Percentiles rank a stretch among this genome's conserved stretches.
Conservation (phyloP, 2,329 filamentous ascomycete genomes). For the Aspergillus thermomutatus region DNA sequence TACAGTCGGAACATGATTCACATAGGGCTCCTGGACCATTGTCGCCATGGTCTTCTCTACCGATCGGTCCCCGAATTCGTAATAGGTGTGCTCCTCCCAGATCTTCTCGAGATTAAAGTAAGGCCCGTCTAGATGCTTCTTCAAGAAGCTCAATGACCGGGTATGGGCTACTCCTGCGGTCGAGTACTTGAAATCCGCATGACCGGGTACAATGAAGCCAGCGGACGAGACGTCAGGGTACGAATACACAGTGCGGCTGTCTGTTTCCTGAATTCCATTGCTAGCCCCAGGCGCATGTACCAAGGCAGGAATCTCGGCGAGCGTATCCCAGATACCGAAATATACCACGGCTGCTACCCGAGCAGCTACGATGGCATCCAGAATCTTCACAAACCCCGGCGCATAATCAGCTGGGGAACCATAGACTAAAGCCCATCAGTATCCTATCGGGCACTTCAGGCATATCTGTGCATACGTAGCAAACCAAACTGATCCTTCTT, state of each 20-base stretch:
- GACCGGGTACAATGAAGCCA: conserved; percentile 51
- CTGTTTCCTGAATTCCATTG: background rate
- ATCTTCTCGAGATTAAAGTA: conserved; percentile 72
- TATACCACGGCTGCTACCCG: conserved; percentile 8
- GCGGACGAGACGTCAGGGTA: conserved; percentile 46
- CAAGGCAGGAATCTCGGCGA: conserved; percentile 6
- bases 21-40: conserved; percentile 76
- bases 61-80: conserved; percentile 66
- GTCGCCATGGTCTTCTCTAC: conserved; percentile 75
- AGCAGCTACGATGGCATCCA: conserved; percentile 5
- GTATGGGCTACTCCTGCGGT: conserved; percentile 64
- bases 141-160: conserved; percentile 62
- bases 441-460: background rate
- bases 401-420: conserved; percentile 23
- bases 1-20: conserved; percentile 71
- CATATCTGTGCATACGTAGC: conserved; percentile 14
- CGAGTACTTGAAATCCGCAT: conserved; percentile 50
- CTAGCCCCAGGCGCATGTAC: conserved; percentile 13
- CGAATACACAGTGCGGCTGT: conserved; percentile 26
- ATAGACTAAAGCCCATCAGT: conserved; percentile 18
- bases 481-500: conserved; percentile 16
- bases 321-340: conserved; percentile 18
- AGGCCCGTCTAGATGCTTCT: conserved; percentile 60
- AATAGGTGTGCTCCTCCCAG: conserved; percentile 74
- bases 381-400: conserved; percentile 6